A percentile compares a stretch with the other conserved stretches of the same genome.
phyloP scores from a whole-genome alignment of 2,329 filamentous ascomycete species.

The Xylaria hypoxylon region DNA sequence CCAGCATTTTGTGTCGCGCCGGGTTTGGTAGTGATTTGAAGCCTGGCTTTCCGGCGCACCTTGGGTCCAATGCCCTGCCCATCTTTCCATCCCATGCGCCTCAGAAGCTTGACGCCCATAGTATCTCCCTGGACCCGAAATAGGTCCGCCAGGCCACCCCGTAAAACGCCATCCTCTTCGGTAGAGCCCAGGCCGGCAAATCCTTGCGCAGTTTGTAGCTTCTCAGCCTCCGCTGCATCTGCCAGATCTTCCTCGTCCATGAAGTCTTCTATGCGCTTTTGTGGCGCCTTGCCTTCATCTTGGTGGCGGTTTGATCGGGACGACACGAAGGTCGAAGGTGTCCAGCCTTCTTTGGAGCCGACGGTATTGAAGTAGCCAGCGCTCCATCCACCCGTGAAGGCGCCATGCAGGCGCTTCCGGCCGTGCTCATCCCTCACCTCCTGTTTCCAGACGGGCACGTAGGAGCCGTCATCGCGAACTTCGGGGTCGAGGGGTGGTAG shows the following conservation, averaged over 20 bases:
- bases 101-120: constrained; percentile 85
- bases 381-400: constrained; percentile 96
- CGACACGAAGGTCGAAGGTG: constrained; percentile 90
- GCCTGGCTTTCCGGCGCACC: constrained; percentile 77
- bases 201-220: constrained; percentile 76
- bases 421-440: constrained; percentile 94
- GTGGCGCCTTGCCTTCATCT: constrained; percentile 59
- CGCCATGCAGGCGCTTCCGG: constrained; percentile 90
- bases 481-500: constrained; percentile 82
- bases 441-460: constrained; percentile 97
- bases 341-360: constrained; percentile 98
- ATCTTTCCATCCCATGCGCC: constrained; percentile 95
- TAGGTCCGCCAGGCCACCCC: constrained; percentile 73
- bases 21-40: constrained; percentile 62
- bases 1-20: constrained; percentile 54
- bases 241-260: constrained; percentile 98
- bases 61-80: constrained; percentile 94
- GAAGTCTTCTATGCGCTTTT: constrained; percentile 82
- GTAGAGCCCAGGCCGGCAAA: constrained; percentile 83
- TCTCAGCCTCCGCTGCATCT: constrained; percentile 82
- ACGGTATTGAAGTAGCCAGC: constrained; percentile 99
- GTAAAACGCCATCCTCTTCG: constrained; percentile 62
- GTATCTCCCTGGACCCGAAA: constrained; percentile 81
- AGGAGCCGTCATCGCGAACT: constrained; percentile 88
- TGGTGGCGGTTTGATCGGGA: constrained; percentile 84